Conservation (phyloP, 345 rosid species). For the Raphanus raphanistrum region DNA sequence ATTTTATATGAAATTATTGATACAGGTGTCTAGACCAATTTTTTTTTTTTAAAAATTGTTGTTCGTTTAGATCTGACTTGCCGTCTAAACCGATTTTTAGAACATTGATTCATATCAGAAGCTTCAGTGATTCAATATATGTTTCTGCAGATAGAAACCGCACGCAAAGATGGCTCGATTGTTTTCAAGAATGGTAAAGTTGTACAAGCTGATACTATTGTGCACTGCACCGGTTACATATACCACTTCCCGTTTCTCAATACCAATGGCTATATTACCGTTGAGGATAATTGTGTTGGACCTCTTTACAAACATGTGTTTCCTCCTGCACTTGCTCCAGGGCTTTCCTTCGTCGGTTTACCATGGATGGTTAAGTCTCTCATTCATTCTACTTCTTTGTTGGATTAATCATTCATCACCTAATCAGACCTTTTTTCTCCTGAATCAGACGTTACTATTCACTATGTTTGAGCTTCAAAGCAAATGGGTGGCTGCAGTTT, state of each 20-base stretch:
- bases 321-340: conserved; percentile 68
- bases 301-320: conserved; percentile 81
- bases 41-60: too few species aligned
- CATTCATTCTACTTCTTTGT: neutral
- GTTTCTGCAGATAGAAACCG: conserved; percentile 61
- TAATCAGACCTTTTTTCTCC: neutral
- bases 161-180: conserved; percentile 60
- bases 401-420: neutral
- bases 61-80: too few species aligned
- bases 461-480: conserved; percentile 39
- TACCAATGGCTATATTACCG: conserved; percentile 59
- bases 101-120: too few species aligned
- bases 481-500: conserved; percentile 44
- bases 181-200: conserved; percentile 57
- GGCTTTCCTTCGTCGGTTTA: conserved; percentile 79
- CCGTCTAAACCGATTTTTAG: too few species aligned
- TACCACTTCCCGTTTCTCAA: conserved; percentile 83
- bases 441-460: conserved; percentile 23
- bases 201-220: conserved; percentile 54
- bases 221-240: conserved; percentile 92
- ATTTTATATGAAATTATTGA: too few species aligned
- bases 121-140: neutral
- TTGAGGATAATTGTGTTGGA: conserved; percentile 79
- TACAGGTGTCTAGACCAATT: too few species aligned
- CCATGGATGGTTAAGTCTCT: conserved; percentile 66